Base-by-base conservation (phyloP, 169 alveolate genomes). In the Cryptosporidium meleagridis region DNA sequence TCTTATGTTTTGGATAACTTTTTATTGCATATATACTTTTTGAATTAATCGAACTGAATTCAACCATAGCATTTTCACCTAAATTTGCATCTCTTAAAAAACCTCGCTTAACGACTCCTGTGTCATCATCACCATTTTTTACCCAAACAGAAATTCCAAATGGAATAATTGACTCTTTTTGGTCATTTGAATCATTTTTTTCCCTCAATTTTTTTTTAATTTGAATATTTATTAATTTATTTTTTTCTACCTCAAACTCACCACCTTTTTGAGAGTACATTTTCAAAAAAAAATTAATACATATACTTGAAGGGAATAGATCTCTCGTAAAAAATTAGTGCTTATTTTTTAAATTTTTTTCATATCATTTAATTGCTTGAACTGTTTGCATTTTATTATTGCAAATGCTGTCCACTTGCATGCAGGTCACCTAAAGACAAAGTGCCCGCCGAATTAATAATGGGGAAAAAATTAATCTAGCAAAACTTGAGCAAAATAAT, bases 21-120 rank as follows among this genome's bases (percentile, higher is more conserved):
- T 80, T 80, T 80, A 80, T 80, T 29, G 21, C 62, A 18, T 62
- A 18, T 37, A 80, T 39, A 18, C 23, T 80, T 80, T 80, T 33
- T 12, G 89, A 21, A 35, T 26, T 80, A 62, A 41, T 45, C 41
- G 89, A 65, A 0, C 14, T 31, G 41, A 80, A 80, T 39, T 80
- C 89, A 62, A 80, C 75, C 89, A 80, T 80, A n/a, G 45, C 75
- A 65, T 80, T 80, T 59, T 80, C 68, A 65, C 89, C 89, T 16
- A 80, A 67, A 80, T 80, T 80, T 41, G 89, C 52, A 80, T 80
- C 80, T 62, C 89, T 80, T 31, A 80, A 67, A 65, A 18, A 35
- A 14, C 89, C 89, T n/a, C 89, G 37, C 9, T 26, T 41, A 61
- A 62, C 52, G 23, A 21, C 69, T 10, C 37, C 52, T 8, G 4